phyloP scores from a whole-genome alignment of 2,329 filamentous ascomycete genomes.

The Alternaria metachromatica region DNA sequence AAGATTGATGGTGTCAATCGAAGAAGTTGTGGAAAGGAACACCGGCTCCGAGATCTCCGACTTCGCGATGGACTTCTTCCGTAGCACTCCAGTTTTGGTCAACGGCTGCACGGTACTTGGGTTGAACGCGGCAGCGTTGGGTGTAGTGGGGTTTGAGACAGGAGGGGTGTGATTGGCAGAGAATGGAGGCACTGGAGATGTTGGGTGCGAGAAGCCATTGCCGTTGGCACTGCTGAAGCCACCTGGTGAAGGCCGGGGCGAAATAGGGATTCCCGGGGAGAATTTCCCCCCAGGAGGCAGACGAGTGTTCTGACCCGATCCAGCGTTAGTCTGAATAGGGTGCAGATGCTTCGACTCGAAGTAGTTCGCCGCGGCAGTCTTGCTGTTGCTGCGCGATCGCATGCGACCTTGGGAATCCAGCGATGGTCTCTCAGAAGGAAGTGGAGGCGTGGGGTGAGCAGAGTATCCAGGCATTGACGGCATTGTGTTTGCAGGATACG shows the following conservation, averaged over 20 bases:
- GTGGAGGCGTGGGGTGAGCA: conserved; percentile 35
- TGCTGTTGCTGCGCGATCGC: conserved; percentile 49
- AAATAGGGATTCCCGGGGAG: conserved; percentile 43
- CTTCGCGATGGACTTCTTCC: conserved; percentile 67
- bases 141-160: conserved; percentile 55
- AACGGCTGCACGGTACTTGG: conserved; percentile 37
- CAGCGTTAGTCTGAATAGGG: conserved; percentile 43
- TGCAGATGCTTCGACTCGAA: conserved; percentile 49
- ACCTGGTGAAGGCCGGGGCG: conserved; percentile 47
- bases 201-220: conserved; percentile 46
- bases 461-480: conserved; percentile 46
- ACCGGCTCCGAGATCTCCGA: conserved; percentile 67
- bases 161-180: conserved; percentile 63
- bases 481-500: conserved; percentile 40
- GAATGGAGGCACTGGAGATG: conserved; percentile 57
- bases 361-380: conserved; percentile 38
- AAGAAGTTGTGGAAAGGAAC: conserved; percentile 62
- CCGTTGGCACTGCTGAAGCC: conserved; percentile 44
- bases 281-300: conserved; percentile 34
- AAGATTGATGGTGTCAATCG: conserved; percentile 64
- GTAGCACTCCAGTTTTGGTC: conserved; percentile 40
- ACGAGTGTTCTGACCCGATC: conserved; percentile 28
- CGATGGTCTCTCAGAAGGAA: conserved; percentile 35
- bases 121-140: conserved; percentile 46
- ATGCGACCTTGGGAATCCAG: conserved; percentile 35